Conservation (phyloP, 2,329 filamentous ascomycete species). For the Epichloe uncinata region DNA sequence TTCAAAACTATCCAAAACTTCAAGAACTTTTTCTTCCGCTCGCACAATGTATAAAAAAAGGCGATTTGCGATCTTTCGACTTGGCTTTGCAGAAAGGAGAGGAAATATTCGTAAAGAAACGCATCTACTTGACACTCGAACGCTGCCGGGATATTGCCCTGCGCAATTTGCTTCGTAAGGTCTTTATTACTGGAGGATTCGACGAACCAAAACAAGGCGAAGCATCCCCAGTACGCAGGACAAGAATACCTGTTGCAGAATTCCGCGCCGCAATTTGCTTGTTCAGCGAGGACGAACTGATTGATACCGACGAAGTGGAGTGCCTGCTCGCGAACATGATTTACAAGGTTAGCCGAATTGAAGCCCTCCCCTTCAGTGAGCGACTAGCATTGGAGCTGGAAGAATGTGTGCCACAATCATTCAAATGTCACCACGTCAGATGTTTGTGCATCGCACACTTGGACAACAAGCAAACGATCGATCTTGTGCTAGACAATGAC, state of each 20-base stretch:
- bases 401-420: not conserved
- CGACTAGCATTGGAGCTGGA: not conserved
- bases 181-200: slow-evolving; percentile 80
- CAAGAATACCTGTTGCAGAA: slow-evolving; percentile 68
- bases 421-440: not conserved
- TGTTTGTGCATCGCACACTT: not conserved
- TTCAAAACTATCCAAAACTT: slow-evolving; percentile 63
- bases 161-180: slow-evolving; percentile 82
- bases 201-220: slow-evolving; percentile 62
- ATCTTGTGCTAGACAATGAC: not conserved
- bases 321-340: slow-evolving; percentile 93
- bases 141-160: slow-evolving; percentile 82
- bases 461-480: not conserved
- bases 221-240: slow-evolving; percentile 49
- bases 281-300: slow-evolving; percentile 47
- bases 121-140: slow-evolving; percentile 91
- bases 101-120: slow-evolving; percentile 82
- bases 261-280: slow-evolving; percentile 77
- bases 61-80: slow-evolving; percentile 76
- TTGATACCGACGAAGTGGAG: slow-evolving; percentile 89
- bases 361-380: not conserved
- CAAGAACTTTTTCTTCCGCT: slow-evolving; percentile 69
- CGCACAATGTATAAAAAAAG: slow-evolving; percentile 63
- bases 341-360: slow-evolving; percentile 62
- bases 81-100: slow-evolving; percentile 67